phyloP scores from a whole-genome alignment of 306 rosid species.

The Macrotyloma uniflorum region DNA sequence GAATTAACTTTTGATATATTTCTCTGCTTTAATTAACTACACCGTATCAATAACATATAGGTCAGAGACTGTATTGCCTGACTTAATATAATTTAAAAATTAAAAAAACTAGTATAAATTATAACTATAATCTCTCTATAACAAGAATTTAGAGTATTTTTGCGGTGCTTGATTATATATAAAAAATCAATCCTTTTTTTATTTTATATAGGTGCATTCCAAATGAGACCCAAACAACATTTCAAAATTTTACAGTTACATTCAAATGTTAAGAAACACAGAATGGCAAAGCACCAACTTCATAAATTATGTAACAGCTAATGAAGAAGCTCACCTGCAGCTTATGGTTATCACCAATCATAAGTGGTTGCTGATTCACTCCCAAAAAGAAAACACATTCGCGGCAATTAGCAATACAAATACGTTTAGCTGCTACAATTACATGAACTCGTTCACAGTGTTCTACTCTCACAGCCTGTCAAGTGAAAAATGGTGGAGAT shows the following conservation, averaged over 20 bases:
- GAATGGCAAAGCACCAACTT: conserved; percentile 26
- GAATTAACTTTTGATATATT: conserved; percentile 15
- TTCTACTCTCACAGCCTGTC: conserved; percentile 91
- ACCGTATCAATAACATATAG: not conserved
- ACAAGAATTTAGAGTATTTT: conserved; percentile 12
- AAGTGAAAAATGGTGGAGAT: conserved; percentile 26
- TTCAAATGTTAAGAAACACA: conserved; percentile 16
- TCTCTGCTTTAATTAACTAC: conserved; percentile 7
- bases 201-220: not conserved
- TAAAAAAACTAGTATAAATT: not conserved
- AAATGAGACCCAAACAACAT: conserved; percentile 13
- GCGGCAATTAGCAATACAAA: conserved; percentile 97
- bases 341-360: conserved; percentile 93
- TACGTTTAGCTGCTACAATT: conserved; percentile 82
- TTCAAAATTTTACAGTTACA: not conserved
- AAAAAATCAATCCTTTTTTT: conserved; percentile 6
- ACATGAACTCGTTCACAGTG: conserved; percentile 99
- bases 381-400: conserved; percentile 94
- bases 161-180: not conserved
- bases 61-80: not conserved
- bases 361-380: conserved; percentile 89
- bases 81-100: conserved; percentile 6
- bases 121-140: conserved; percentile 12
- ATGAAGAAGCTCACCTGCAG: conserved; percentile 68
- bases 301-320: conserved; percentile 18